Evolutionary conservation across 2,329 filamentous ascomycete species (phyloP).

Genomic region (Penicillium sp.): DNA sequence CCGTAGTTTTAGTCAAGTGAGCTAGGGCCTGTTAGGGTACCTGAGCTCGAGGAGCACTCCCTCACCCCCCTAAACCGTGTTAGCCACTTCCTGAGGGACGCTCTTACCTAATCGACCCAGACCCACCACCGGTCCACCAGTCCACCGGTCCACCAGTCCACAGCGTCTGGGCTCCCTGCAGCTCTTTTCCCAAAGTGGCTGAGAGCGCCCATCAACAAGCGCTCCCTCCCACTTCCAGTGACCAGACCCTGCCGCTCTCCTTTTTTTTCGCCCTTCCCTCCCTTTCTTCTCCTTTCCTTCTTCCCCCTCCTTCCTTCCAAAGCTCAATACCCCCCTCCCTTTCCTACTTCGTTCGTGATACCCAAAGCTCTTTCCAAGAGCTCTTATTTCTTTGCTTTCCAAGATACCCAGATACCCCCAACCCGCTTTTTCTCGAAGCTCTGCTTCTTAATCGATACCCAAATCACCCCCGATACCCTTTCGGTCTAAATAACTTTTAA

Average conservation of each 20-base stretch:
- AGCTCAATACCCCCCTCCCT: conserved; percentile 23
- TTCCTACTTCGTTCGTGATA: conserved; percentile 30
- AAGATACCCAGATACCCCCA: conserved; percentile 20
- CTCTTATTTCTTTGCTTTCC: conserved; percentile 32
- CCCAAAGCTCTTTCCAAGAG: conserved; percentile 26
- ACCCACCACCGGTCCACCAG: conserved; percentile 9
- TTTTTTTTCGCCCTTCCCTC: conserved; percentile 26
- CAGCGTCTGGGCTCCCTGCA: conserved; percentile 28
- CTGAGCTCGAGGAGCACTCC: not conserved
- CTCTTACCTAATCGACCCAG: conserved; percentile 22
- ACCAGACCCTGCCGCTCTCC: conserved; percentile 13
- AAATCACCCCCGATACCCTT: conserved; percentile 6
- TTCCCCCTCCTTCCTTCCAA: conserved; percentile 15
- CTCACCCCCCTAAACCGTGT: not conserved
- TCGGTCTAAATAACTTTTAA: conserved; percentile 29
- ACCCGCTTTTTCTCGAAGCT: conserved; percentile 23
- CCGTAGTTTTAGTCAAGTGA: not conserved
- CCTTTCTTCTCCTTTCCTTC: conserved; percentile 22
- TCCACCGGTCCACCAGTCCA: too few species aligned
- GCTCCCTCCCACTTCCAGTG: conserved; percentile 10
- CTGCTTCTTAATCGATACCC: conserved; percentile 29
- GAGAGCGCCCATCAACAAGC: conserved; percentile 25
- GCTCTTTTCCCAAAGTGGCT: conserved; percentile 24
- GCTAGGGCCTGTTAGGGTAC: not conserved
- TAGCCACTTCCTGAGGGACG: conserved; percentile 18